Evolutionary conservation across 176 grass and related monocot species (phyloP).

Genomic region (Carex littledalei): DNA sequence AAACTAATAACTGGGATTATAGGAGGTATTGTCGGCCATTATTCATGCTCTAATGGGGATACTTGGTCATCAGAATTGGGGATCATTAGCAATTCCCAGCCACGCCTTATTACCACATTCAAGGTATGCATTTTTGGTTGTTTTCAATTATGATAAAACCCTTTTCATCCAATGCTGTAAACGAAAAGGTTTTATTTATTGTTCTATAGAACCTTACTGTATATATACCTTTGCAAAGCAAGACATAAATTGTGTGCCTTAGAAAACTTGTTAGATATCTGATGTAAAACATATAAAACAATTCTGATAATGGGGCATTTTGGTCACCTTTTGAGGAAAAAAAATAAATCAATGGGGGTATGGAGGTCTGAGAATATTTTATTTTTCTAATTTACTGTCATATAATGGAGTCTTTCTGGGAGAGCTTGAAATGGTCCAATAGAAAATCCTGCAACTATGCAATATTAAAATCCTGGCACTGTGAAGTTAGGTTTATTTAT

Average conservation of each 20-base stretch:
- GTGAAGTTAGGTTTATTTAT: background rate
- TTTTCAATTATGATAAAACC: background rate
- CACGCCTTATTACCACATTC: constrained; percentile 73
- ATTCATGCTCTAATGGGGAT: constrained; percentile 95
- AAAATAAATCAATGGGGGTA: background rate
- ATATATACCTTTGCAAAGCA: background rate
- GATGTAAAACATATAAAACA: background rate
- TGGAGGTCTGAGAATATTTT: background rate
- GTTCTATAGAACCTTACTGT: background rate
- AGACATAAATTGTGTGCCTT: background rate
- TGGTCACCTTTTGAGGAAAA: background rate
- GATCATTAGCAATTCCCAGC: constrained; percentile 78
- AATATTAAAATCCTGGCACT: background rate
- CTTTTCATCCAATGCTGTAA: background rate
- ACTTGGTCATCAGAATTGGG: constrained; percentile 98
- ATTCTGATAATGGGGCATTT: background rate
- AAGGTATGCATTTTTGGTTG: constrained; percentile 38
- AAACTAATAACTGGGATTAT: constrained; percentile 75
- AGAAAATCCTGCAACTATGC: background rate
- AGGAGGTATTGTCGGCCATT: constrained; percentile 85
- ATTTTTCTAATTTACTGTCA: background rate
- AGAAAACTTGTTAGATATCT: background rate
- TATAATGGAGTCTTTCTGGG: background rate
- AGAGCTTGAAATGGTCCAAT: background rate
- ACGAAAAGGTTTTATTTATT: background rate